Percentiles rank a stretch among this genome's conserved stretches.
Conservation (phyloP, 2,329 filamentous ascomycete species). For the Onygenales sp. region DNA sequence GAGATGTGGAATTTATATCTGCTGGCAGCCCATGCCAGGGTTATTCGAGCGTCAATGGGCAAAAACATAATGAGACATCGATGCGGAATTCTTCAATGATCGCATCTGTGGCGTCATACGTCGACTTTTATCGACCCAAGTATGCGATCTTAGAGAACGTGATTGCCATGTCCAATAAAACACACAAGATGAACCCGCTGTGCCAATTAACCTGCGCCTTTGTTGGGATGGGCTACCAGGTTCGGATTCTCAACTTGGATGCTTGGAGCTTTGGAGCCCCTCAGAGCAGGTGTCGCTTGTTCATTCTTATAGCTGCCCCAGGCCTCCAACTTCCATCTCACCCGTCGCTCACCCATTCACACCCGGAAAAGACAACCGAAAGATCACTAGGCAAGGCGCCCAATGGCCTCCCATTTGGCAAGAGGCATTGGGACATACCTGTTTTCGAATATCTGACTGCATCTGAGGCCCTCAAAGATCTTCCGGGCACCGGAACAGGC, state of each 20-base stretch:
- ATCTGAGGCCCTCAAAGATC: slow-evolving; percentile 45
- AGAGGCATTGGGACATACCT: slow-evolving; percentile 35
- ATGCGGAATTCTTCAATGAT: slow-evolving; percentile 66
- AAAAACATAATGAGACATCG: slow-evolving; percentile 47
- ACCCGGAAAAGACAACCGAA: slow-evolving; percentile 32
- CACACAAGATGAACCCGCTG: slow-evolving; percentile 52
- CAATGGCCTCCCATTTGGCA: slow-evolving; percentile 52
- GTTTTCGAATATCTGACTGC: slow-evolving; percentile 53
- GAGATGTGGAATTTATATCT: slow-evolving; percentile 58
- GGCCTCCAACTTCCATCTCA: slow-evolving; percentile 47
- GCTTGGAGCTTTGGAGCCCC: slow-evolving; percentile 59
- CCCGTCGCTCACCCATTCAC: slow-evolving; percentile 55
- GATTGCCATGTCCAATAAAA: slow-evolving; percentile 48
- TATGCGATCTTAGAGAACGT: slow-evolving; percentile 76
- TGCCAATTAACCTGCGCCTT: slow-evolving; percentile 64
- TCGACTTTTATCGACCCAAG: slow-evolving; percentile 66
- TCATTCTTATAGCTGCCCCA: slow-evolving; percentile 62
- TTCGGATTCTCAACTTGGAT: slow-evolving; percentile 57
- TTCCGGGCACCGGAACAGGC: slow-evolving; percentile 55
- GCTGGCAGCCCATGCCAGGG: slow-evolving; percentile 72
- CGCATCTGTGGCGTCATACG: slow-evolving; percentile 62
- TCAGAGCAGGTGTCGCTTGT: slow-evolving; percentile 58
- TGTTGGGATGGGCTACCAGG: slow-evolving; percentile 69
- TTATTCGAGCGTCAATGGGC: slow-evolving; percentile 55
- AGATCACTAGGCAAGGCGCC: slow-evolving; percentile 47